phyloP scores from a whole-genome alignment of 371 early-diverging fungal species.

The Mortierella sp. region DNA sequence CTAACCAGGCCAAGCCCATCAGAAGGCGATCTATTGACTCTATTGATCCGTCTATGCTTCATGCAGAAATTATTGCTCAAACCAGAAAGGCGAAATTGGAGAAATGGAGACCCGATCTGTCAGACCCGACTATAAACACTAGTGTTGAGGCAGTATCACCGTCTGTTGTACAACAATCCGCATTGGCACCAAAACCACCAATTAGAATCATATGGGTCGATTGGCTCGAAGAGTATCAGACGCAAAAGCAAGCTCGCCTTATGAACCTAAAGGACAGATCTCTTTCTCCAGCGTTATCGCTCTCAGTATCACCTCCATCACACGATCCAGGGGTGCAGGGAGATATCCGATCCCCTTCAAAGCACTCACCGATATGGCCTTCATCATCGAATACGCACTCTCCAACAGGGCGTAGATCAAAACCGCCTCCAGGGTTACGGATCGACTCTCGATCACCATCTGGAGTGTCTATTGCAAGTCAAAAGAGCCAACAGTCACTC shows the following conservation, averaged over 20 bases:
- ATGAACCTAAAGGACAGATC: conserved; percentile 31
- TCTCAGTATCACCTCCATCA: conserved; percentile 45
- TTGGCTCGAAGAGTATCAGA: conserved; percentile 64
- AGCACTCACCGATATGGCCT: conserved; percentile 7
- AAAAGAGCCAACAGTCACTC: conserved; percentile 53
- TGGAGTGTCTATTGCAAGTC: conserved; percentile 51
- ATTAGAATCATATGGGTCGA: conserved; percentile 62
- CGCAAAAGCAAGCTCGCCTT: conserved; percentile 38
- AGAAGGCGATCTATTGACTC: conserved; percentile 55
- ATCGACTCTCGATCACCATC: conserved; percentile 45
- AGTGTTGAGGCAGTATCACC: conserved; percentile 3
- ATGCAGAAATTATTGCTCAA: conserved; percentile 56
- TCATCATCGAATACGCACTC: conserved; percentile 20
- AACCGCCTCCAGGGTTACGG: conserved; percentile 32
- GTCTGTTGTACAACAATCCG: not conserved
- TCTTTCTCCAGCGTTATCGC: conserved; percentile 36
- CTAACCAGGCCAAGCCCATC: conserved; percentile 44
- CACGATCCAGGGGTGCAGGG: conserved; percentile 10
- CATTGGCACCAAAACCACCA: not conserved
- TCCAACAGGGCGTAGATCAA: conserved; percentile 28
- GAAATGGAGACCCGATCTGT: conserved; percentile 52
- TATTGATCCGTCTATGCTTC: conserved; percentile 56
- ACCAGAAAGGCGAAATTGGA: conserved; percentile 53
- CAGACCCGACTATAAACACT: conserved; percentile 15
- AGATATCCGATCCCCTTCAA: not conserved